These are phyloP conservation scores for Tetrahymena borealis DNA, from an alignment of 73 alveolate genomes.

Conservation along the genomic window DNA sequence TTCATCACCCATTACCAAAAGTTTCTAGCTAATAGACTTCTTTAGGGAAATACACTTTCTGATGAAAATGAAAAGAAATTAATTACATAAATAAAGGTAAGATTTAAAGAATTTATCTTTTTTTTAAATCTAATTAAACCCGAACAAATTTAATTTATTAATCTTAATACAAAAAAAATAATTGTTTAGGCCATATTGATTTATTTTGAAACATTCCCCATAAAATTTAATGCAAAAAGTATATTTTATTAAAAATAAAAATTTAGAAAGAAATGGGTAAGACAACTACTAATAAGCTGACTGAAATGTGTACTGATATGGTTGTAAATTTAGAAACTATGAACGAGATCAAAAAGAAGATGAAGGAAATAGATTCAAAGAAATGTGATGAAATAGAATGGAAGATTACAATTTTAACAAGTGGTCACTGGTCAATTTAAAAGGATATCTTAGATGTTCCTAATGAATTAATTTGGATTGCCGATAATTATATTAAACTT, in stretches of 20 bases:
- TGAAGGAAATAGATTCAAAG: background rate
- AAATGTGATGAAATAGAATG: background rate
- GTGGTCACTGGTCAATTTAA: background rate
- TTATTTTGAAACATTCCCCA: too few relatives aligned
- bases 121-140: background rate
- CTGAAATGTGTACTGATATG: background rate
- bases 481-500: background rate
- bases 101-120: background rate
- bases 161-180: too few relatives aligned
- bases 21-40: background rate
- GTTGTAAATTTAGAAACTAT: background rate
- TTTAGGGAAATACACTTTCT: background rate
- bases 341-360: background rate
- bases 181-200: too few relatives aligned
- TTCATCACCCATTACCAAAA: background rate
- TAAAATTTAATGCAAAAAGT: too few relatives aligned
- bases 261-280: slow-evolving; percentile 2
- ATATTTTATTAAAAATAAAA: too few relatives aligned
- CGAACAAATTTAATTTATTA: too few relatives aligned
- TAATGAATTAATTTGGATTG: background rate
- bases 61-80: background rate
- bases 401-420: background rate
- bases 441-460: background rate
- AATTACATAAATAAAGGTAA: background rate
- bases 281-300: background rate